Conservation (phyloP, 441 rosid species). For the Croton setiger region DNA sequence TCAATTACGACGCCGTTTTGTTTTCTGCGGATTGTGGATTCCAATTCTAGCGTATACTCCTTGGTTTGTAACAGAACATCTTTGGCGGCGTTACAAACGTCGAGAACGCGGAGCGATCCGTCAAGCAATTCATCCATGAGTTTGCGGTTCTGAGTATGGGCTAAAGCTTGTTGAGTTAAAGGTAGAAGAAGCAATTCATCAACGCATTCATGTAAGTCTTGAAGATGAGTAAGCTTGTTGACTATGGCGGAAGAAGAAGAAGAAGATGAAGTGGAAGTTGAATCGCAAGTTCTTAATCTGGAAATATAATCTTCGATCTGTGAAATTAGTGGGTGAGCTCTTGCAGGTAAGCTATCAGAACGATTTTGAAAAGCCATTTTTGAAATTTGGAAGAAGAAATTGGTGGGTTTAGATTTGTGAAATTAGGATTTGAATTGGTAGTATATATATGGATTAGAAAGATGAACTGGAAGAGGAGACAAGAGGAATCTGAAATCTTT, state of each 20-base stretch:
- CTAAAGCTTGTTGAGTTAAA: slow-evolving; percentile 26
- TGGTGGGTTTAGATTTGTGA: neutral
- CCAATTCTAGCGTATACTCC: slow-evolving; percentile 25
- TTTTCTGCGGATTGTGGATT: slow-evolving; percentile 33
- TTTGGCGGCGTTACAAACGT: slow-evolving; percentile 31
- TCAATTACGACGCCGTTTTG: slow-evolving; percentile 22
- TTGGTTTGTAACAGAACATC: slow-evolving; percentile 34
- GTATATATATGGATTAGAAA: slow-evolving; percentile 13
- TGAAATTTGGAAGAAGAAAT: neutral
- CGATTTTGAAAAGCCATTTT: slow-evolving; percentile 40
- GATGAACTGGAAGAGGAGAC: slow-evolving; percentile 13
- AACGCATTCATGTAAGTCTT: no score
- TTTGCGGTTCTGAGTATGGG: slow-evolving; percentile 21
- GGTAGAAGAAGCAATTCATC: no score
- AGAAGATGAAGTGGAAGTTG: slow-evolving; percentile 1
- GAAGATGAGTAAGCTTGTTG: no score
- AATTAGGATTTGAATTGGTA: neutral
- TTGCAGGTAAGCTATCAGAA: slow-evolving; percentile 42
- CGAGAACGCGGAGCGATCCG: slow-evolving; percentile 36
- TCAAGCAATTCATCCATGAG: slow-evolving; percentile 30
- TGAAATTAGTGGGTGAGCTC: slow-evolving; percentile 33
- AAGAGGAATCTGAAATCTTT: slow-evolving; percentile 24
- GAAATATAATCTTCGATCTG: slow-evolving; percentile 27
- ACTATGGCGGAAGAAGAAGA: no score
- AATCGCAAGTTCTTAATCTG: slow-evolving; percentile 32